phyloP scores from a whole-genome alignment of 148 eudicot genomes.

The Fagopyrum esculentum region DNA sequence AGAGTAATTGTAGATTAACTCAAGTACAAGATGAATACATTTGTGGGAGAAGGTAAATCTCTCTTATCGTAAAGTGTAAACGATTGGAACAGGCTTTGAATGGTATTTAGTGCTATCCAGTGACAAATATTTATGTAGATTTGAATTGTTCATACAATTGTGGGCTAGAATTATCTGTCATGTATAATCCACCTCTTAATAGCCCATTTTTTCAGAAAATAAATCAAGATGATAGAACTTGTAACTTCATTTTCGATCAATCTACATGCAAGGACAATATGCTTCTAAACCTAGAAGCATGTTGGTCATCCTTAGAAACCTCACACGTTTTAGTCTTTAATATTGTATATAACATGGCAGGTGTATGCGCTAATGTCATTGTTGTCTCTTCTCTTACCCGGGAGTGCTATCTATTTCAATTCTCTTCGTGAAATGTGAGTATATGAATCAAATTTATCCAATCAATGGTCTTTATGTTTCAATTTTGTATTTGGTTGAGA shows the following conservation, averaged over 20 bases:
- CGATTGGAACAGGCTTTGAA: background rate
- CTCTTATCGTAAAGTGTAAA: background rate
- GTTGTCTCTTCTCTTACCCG: slow-evolving; percentile 64
- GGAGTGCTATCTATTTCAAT: slow-evolving; percentile 74
- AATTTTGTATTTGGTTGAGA: background rate
- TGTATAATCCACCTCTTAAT: background rate
- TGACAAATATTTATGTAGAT: background rate
- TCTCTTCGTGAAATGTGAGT: slow-evolving; percentile 95
- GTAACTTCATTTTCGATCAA: background rate
- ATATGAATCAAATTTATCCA: background rate
- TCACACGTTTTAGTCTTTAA: background rate
- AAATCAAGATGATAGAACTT: background rate
- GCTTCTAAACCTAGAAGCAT: background rate
- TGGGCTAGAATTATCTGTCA: background rate
- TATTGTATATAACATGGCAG: slow-evolving; percentile 35
- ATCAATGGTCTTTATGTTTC: background rate
- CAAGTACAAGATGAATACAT: background rate
- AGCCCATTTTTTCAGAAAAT: background rate
- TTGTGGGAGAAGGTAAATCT: background rate
- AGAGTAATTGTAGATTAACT: background rate
- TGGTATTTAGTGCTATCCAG: background rate
- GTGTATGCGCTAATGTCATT: slow-evolving; percentile 92
- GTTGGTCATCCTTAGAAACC: background rate
- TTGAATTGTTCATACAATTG: slow-evolving; percentile 1
- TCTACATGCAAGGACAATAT: background rate